Evolutionary conservation across 768 basidiomycete genomes (phyloP), one percentile per base, ranked within the genome.

Genomic region (Tylopilus balloui): DNA sequence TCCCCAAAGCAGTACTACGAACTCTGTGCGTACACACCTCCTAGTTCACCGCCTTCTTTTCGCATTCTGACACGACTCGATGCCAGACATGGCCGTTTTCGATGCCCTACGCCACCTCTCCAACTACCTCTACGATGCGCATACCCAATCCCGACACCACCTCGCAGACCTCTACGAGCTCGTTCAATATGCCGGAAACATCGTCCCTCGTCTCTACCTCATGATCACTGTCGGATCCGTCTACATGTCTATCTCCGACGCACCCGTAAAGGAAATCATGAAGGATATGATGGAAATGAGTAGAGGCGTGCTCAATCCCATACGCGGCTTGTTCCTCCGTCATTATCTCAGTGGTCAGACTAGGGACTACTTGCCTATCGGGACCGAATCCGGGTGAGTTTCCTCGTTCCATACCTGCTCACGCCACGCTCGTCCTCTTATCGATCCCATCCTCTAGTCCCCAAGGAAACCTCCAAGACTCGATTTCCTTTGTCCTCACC

Each of bases 201-300:
- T 96, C 66, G 86, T 95, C 42, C 92, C 92, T 21, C 83, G 92
- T 15, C 76, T 91, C 29, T 92, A 98, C 71, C 88, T 98, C 62
- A 98, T 99, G 96, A 96, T 98, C 60, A 98, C 96, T 32, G 95
- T 99, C 53, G 96, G 96, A 55, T 91, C 95, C 1, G 94, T 98
- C 29, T 99, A 97, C 77, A 98, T 99, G 96, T 93, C 92, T 24
- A 85, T 97, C 44, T 84, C 92, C 3, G 95, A 96, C 51, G 94
- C 95, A 10, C 95, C 95, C 4, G 85, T 98, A 48, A 96, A 93
- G 76, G 95, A 99, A 73, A 92, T 99, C 54, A 99, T 98, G 95
- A 98, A 96, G 77, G 96, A 99, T 69, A 97, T 98, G 95, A 88
- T 99, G 88, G 96, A 99, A 69, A 98, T 98, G 96, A 92, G 92